Percentiles rank a stretch among this genome's conserved stretches.
phyloP scores from a whole-genome alignment of 208 protist species.

The Crithidia brevicula region DNA sequence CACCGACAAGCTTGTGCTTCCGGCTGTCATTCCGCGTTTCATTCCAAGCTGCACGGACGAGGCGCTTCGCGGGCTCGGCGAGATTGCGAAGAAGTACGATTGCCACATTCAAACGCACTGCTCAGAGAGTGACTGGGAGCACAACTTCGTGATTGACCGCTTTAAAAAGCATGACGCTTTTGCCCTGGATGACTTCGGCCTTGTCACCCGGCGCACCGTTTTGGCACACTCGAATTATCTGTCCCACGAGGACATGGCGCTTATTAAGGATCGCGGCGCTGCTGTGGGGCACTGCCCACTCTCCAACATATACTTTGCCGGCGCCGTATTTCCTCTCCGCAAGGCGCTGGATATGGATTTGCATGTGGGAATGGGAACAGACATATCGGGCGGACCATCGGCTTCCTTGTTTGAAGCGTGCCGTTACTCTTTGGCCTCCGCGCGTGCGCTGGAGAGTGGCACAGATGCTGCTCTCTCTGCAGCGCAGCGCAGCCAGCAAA shows the following conservation, averaged over 20 bases:
- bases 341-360: constrained; percentile 68
- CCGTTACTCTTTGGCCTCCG: constrained; percentile 74
- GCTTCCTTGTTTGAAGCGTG: constrained; percentile 88
- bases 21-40: constrained; percentile 94
- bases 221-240: constrained; percentile 93
- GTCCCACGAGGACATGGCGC: constrained; percentile 78
- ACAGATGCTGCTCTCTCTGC: constrained; percentile 36
- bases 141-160: constrained; percentile 88
- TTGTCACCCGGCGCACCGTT: constrained; percentile 82
- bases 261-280: constrained; percentile 60
- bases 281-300: constrained; percentile 93
- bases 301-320: constrained; percentile 92
- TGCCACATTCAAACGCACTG: constrained; percentile 82
- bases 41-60: constrained; percentile 90
- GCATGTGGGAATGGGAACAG: constrained; percentile 94
- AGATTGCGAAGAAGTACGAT: constrained; percentile 70
- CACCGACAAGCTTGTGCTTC: constrained; percentile 58
- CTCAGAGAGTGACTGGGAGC: constrained; percentile 90
- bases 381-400: constrained; percentile 91
- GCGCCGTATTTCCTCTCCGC: constrained; percentile 74
- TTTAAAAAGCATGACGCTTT: constrained; percentile 84
- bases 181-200: constrained; percentile 81
- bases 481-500: constrained; percentile 33
- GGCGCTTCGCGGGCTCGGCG: constrained; percentile 81
- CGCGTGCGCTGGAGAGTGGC: constrained; percentile 62